Conservation (phyloP, 1,284 basidiomycete species). For the Blastosporella zonata region DNA sequence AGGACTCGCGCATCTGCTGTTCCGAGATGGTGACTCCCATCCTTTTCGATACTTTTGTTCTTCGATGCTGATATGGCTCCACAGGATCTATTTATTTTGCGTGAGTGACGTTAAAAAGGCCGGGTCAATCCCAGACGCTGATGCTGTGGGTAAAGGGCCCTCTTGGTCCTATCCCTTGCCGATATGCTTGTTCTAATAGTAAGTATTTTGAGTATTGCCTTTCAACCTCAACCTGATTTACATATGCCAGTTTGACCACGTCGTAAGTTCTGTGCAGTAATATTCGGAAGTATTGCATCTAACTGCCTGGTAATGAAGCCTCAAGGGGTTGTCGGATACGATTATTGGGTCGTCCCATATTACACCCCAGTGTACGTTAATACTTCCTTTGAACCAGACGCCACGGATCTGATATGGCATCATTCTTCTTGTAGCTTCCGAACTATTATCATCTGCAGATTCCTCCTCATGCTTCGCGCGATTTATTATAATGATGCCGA, state of each 20-base stretch:
- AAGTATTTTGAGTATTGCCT: constrained; percentile 5
- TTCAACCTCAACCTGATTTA: not conserved
- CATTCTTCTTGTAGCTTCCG: constrained; percentile 21
- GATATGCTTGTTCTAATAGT: constrained; percentile 30
- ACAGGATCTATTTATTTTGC: constrained; percentile 12
- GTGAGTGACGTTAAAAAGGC: not conserved
- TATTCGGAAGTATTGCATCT: not conserved
- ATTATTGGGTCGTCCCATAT: constrained; percentile 32
- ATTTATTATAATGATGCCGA: constrained; percentile 21
- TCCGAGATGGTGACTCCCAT: constrained; percentile 13
- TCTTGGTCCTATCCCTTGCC: constrained; percentile 27
- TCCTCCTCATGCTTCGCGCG: constrained; percentile 26
- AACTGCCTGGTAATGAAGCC: constrained; percentile 16
- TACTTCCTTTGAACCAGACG: not conserved
- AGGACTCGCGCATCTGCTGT: constrained; percentile 8
- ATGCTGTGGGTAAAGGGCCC: constrained; percentile 16
- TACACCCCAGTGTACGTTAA: constrained; percentile 25
- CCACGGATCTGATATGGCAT: not conserved
- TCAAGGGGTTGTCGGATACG: constrained; percentile 25
- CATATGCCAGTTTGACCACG: constrained; percentile 7
- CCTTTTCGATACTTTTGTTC: not conserved
- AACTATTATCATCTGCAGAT: constrained; percentile 30
- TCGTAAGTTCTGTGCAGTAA: constrained; percentile 4
- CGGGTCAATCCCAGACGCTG: not conserved
- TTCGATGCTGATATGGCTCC: not conserved